Evolutionary conservation across 164 flowering plant species (phyloP).

Genomic region (grape (Vitis vinifera)): DNA sequence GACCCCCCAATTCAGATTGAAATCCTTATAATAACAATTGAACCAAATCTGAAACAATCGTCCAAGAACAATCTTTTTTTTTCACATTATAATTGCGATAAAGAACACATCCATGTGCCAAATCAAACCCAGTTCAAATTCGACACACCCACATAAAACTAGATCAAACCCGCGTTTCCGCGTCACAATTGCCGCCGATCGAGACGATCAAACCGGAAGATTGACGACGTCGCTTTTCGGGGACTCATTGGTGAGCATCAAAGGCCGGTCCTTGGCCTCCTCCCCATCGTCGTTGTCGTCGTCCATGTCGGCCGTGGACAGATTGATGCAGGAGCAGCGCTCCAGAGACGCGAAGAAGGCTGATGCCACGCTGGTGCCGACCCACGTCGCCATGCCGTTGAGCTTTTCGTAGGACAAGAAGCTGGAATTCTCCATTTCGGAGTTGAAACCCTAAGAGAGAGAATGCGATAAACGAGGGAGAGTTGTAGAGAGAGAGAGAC

Average conservation of each 20-base stretch:
- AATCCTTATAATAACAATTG: too few species aligned
- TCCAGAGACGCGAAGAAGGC: constrained; percentile 71
- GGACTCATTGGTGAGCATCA: constrained; percentile 28
- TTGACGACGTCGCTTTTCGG: not conserved
- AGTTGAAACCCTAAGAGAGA: not conserved
- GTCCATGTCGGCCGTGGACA: constrained; percentile 51
- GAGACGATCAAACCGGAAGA: constrained; percentile 17
- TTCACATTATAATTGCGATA: too few species aligned
- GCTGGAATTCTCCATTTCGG: constrained; percentile 29
- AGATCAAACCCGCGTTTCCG: too few species aligned
- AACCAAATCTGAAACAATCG: too few species aligned
- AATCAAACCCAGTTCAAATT: not conserved
- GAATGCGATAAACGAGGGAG: not conserved
- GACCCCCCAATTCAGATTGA: too few species aligned
- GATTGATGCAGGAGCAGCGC: constrained; percentile 65
- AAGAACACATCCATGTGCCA: too few species aligned
- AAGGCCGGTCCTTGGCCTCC: constrained; percentile 52
- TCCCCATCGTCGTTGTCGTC: constrained; percentile 37
- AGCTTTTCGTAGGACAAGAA: constrained; percentile 31
- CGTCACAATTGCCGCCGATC: too few species aligned
- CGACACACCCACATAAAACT: not conserved
- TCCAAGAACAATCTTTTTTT: too few species aligned
- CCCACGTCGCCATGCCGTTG: constrained; percentile 45
- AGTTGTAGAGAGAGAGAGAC: too few species aligned
- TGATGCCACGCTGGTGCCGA: constrained; percentile 57